A percentile compares a stretch with the other conserved stretches of the same genome.
These are phyloP conservation scores for Botrytis squamosa DNA, from an alignment of 2,329 filamentous ascomycete genomes.

Conservation along the genomic window DNA sequence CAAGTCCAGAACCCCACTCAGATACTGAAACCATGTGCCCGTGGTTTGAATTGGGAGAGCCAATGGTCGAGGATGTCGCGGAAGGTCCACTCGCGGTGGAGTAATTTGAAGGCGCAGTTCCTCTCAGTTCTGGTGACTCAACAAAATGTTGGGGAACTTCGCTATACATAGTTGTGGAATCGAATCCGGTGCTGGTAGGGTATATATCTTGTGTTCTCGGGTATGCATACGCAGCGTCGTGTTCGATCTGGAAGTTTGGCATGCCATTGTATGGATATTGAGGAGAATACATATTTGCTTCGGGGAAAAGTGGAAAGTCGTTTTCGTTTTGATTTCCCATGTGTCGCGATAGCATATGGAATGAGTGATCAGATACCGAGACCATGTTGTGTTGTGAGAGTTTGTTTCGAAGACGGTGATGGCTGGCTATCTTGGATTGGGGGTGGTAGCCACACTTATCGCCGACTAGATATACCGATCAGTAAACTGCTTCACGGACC, in stretches of 20 bases:
- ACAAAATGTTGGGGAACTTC: constrained; percentile 38
- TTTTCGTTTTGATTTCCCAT: constrained; percentile 35
- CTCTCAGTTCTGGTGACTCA: constrained; percentile 36
- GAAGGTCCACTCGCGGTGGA: constrained; percentile 39
- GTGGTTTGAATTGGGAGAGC: constrained; percentile 38
- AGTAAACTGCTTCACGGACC: constrained; percentile 23
- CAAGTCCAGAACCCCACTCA: constrained; percentile 38
- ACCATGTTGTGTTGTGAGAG: constrained; percentile 62
- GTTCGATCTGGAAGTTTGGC: constrained; percentile 46
- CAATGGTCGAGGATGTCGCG: constrained; percentile 38
- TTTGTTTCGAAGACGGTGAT: constrained; percentile 52
- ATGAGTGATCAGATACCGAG: constrained; percentile 74
- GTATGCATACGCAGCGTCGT: constrained; percentile 39
- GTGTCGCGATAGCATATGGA: constrained; percentile 82
- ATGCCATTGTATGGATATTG: constrained; percentile 51
- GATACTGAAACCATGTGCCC: constrained; percentile 33
- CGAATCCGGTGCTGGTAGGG: constrained; percentile 47
- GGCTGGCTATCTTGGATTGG: constrained; percentile 29
- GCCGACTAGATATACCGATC: constrained; percentile 27
- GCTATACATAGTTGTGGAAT: constrained; percentile 48
- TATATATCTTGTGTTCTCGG: constrained; percentile 38
- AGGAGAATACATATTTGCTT: constrained; percentile 46
- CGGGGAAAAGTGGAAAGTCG: constrained; percentile 49
- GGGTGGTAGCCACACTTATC: constrained; percentile 31
- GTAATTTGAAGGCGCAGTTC: constrained; percentile 36